Evolutionary conservation across 2,329 filamentous ascomycete species (phyloP).

Genomic region (Fusarium tricinctum): DNA sequence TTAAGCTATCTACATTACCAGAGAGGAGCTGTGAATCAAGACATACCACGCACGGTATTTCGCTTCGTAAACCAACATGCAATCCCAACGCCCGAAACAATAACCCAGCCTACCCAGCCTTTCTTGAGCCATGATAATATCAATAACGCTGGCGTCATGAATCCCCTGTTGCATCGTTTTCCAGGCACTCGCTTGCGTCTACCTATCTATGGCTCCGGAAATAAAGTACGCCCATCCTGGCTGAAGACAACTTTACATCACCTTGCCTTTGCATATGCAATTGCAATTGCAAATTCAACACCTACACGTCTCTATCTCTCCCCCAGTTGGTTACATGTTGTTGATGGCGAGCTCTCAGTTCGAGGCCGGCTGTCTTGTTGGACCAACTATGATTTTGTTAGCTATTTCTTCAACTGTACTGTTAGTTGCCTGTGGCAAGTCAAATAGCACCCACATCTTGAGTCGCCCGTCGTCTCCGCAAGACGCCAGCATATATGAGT

Average conservation of each 20-base stretch:
- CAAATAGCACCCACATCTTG: conserved; percentile 76
- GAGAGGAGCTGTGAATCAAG: conserved; percentile 7
- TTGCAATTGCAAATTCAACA: conserved; percentile 2
- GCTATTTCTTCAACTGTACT: background rate
- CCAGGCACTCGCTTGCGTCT: conserved; percentile 3
- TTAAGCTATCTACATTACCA: conserved; percentile 18
- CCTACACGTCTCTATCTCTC: conserved; percentile 30
- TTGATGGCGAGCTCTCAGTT: conserved; percentile 42
- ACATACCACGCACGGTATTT: conserved; percentile 13
- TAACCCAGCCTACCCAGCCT: background rate
- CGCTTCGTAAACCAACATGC: conserved; percentile 24
- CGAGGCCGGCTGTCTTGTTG: conserved; percentile 45
- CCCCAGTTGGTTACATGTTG: conserved; percentile 44
- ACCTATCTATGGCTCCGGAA: conserved; percentile 22
- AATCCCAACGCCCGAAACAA: conserved; percentile 30
- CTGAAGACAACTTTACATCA: background rate
- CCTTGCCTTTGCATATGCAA: background rate
- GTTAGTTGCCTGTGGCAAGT: background rate
- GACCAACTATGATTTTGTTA: conserved; percentile 48
- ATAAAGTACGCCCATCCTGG: conserved; percentile 1
- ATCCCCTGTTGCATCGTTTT: conserved; percentile 1
- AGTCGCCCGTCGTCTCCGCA: conserved; percentile 90
- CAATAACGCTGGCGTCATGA: conserved; percentile 1
- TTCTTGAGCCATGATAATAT: conserved; percentile 5
- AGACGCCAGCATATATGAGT: conserved; percentile 88